Evolutionary conservation across 148 eudicot genomes (phyloP).

Genomic region (Rheum nobile): DNA sequence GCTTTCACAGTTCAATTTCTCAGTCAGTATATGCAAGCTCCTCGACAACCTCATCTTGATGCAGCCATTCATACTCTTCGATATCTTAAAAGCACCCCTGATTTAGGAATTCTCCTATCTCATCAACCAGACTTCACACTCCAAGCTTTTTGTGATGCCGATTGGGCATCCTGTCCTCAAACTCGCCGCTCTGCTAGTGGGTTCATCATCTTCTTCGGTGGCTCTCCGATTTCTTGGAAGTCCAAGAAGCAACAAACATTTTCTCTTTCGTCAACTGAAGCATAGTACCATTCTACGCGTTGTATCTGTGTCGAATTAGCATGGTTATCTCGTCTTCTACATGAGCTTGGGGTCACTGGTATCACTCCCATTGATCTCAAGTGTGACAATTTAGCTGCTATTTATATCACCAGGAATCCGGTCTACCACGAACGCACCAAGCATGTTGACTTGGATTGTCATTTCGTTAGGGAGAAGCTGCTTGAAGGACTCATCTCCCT

Average conservation of each 20-base stretch:
- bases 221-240: not conserved
- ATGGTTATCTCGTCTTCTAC: not conserved
- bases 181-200: not conserved
- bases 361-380: not conserved
- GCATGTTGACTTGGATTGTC: not conserved
- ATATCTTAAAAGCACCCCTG: not conserved
- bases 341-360: not conserved
- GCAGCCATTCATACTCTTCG: not conserved
- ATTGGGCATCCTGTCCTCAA: conserved; percentile 1
- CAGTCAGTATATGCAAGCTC: conserved; percentile 2
- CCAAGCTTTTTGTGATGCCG: not conserved
- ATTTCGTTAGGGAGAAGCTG: not conserved
- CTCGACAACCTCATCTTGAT: not conserved
- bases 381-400: not conserved
- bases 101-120: not conserved
- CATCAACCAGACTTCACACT: not conserved
- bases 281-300: not conserved
- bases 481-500: not conserved
- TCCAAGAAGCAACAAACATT: not conserved
- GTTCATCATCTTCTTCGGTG: not conserved
- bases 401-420: not conserved
- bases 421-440: not conserved
- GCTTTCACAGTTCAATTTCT: not conserved
- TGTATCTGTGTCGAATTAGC: not conserved
- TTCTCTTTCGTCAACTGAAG: not conserved